Evolutionary conservation across 371 early-diverging fungal genomes (phyloP), one percentile per base, ranked within the genome.

Genomic region (Capillidium rhysosporum): DNA sequence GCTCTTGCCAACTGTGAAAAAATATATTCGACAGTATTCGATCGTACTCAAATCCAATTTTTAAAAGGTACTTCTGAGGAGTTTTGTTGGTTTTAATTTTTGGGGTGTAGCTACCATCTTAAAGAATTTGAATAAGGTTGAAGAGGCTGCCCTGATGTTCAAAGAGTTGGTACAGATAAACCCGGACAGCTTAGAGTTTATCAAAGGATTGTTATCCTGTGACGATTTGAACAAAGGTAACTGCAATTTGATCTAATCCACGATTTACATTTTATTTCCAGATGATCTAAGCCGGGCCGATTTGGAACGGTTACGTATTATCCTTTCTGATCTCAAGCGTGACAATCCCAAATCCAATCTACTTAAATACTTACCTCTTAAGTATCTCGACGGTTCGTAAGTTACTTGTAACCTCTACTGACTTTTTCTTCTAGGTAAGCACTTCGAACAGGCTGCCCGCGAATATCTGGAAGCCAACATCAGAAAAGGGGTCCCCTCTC

Each of bases 401-500:
- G 12, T 7, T 12, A 4, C 4, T 34, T 34, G 34, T 34, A 34
- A 7, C 4, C 12, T 34, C 12, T 34, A 34, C 12, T 34, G 28
- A 25, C 31, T 21, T 10, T 26, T 28, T 5, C n/a, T n/a, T 34
- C 3, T 41, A 46, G 59, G 54, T 52, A 77, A 79, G 14, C 58
- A 65, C 23, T 93, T 96, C 69, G 69, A 67, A 23, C 52, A 55
- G 21, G 65, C 69, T 52, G 75, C 76, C 0, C 81, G 79, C 38
- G 65, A 61, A 23, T 78, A 83, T 56, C 67, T 89, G 14, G 77
- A 76, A 45, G 69, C 63, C 18, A 74, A 77, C 45, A 74, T 95
- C 57, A 74, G 84, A 57, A 91, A 91, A 68, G 92, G 93, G 30
- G 82, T 93, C 1, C 93, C 93, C 2, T 92, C 93, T 0, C 62